Percentiles rank a stretch among this genome's conserved stretches.
Conservation (phyloP, 2,329 filamentous ascomycete species). For the Botrytis hyacinthi region DNA sequence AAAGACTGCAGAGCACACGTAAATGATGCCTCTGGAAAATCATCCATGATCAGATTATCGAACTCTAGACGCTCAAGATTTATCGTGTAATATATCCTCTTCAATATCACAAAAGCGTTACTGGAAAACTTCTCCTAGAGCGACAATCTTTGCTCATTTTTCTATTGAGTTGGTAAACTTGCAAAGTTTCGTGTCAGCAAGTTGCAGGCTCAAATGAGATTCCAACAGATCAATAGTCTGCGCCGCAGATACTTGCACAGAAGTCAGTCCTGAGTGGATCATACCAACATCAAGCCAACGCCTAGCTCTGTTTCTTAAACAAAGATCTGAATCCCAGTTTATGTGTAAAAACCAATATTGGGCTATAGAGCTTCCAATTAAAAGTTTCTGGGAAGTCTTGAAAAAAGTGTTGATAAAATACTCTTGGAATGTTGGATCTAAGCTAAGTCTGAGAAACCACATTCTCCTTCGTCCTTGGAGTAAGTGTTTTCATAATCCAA, state of each 20-base stretch:
- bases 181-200: background rate
- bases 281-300: background rate
- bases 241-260: background rate
- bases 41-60: rapidly evolving
- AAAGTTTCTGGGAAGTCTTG: background rate
- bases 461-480: background rate
- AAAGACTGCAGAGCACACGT: conserved; percentile 17
- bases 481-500: background rate
- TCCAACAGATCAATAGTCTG: background rate
- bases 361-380: background rate
- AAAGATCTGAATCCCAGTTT: background rate
- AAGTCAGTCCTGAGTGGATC: background rate
- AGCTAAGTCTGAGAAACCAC: background rate
- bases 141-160: rapidly evolving
- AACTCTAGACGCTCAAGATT: background rate
- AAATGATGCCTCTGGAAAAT: background rate
- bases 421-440: background rate
- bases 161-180: background rate
- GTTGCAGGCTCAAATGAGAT: background rate
- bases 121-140: background rate
- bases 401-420: background rate
- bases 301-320: background rate
- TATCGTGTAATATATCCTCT: background rate
- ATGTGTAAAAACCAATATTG: background rate
- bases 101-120: background rate